A percentile compares a stretch with the other conserved stretches of the same genome.
Evolutionary conservation across 345 rosid genomes (phyloP).

Genomic region (Cochlearia excelsa): DNA sequence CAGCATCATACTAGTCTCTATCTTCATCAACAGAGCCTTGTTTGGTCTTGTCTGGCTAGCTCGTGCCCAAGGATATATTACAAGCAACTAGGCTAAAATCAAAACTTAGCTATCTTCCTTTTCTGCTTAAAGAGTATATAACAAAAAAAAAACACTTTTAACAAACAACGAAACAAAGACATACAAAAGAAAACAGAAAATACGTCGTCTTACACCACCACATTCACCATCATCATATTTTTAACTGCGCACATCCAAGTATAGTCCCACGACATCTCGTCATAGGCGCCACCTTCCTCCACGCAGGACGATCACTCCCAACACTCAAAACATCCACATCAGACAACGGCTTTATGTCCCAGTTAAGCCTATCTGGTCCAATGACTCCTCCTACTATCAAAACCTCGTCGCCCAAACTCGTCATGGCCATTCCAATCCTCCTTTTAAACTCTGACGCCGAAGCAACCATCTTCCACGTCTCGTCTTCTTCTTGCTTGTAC

Average conservation of each 20-base stretch:
- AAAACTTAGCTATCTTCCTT: not conserved
- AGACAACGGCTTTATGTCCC: slow-evolving; percentile 74
- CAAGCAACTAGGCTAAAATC: not conserved
- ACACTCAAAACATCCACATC: slow-evolving; percentile 63
- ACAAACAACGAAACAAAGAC: slow-evolving; percentile 24
- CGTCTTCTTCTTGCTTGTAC: slow-evolving; percentile 50
- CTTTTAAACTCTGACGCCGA: slow-evolving; percentile 81
- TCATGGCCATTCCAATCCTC: slow-evolving; percentile 82
- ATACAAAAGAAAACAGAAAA: not conserved
- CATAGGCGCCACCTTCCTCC: slow-evolving; percentile 84
- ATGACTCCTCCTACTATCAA: slow-evolving; percentile 86
- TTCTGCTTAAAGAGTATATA: not conserved
- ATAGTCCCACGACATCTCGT: slow-evolving; percentile 78
- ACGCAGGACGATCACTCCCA: slow-evolving; percentile 65
- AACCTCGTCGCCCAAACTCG: slow-evolving; percentile 66
- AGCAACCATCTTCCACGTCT: slow-evolving; percentile 49
- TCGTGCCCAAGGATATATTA: no score
- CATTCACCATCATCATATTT: slow-evolving; percentile 49
- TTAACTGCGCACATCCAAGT: slow-evolving; percentile 73
- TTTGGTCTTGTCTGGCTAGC: no score
- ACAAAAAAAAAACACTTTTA: slow-evolving; percentile 23
- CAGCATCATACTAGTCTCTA: no score
- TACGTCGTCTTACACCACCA: not conserved
- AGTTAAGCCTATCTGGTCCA: slow-evolving; percentile 71
- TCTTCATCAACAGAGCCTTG: no score